phyloP scores from a whole-genome alignment of 2,329 filamentous ascomycete species.

The Tricladium varicosporioides region DNA sequence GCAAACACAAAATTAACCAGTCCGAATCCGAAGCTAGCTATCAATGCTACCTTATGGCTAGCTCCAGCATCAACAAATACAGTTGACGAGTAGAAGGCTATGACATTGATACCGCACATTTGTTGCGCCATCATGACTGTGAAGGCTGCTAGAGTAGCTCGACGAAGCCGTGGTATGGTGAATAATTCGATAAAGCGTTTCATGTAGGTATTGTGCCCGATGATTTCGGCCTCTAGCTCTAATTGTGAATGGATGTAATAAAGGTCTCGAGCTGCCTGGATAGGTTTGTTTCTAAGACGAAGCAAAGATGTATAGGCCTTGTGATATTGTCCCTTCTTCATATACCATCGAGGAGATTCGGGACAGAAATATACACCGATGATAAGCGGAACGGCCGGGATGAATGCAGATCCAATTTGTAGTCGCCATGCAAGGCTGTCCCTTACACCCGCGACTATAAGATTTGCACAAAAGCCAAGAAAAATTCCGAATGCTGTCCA shows the following conservation, averaged over 20 bases:
- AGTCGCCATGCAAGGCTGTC: constrained; percentile 57
- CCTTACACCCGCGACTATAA: constrained; percentile 58
- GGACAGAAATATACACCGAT: constrained; percentile 63
- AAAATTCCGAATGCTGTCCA: constrained; percentile 64
- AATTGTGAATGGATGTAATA: constrained; percentile 66
- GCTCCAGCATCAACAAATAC: constrained; percentile 57
- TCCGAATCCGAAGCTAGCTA: constrained; percentile 63
- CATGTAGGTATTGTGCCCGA: constrained; percentile 39
- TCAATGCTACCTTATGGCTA: constrained; percentile 49
- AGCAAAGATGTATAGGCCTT: constrained; percentile 58
- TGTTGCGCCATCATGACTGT: constrained; percentile 73
- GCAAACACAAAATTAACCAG: constrained; percentile 62
- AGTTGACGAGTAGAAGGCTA: constrained; percentile 70
- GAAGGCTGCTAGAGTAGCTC: constrained; percentile 60
- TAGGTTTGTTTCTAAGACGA: constrained; percentile 49
- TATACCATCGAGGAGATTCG: constrained; percentile 64
- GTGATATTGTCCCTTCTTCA: constrained; percentile 62
- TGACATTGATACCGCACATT: constrained; percentile 54
- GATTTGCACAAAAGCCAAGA: constrained; percentile 61
- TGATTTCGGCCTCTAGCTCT: constrained; percentile 47
- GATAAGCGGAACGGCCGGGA: constrained; percentile 58
- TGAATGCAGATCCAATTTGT: constrained; percentile 62
- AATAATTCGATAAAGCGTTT: constrained; percentile 62
- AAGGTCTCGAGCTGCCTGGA: constrained; percentile 60
- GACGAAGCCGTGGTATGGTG: constrained; percentile 63